A percentile compares a stretch with the other conserved stretches of the same genome.
These are phyloP conservation scores for Allium fistulosum DNA, from an alignment of 106 monocot genomes.

Conservation along the genomic window DNA sequence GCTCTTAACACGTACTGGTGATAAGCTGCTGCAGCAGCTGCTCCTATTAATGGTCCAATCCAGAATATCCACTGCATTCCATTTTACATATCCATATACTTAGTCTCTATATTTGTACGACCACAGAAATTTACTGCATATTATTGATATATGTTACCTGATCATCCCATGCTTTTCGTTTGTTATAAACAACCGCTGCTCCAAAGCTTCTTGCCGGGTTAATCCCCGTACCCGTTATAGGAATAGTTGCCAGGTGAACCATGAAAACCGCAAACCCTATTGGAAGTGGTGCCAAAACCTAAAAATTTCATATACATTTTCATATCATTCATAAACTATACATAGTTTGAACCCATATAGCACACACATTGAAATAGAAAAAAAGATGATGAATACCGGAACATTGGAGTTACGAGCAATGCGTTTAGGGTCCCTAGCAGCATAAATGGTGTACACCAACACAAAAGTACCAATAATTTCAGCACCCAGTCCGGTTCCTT, in stretches of 20 bases:
- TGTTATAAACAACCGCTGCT: constrained; percentile 40
- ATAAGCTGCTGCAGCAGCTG: constrained; percentile 37
- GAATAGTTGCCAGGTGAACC: constrained; percentile 43
- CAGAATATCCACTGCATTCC: constrained; percentile 54
- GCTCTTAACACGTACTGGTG: constrained; percentile 39
- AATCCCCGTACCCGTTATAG: constrained; percentile 34
- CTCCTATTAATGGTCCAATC: constrained; percentile 48
- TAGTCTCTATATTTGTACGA: neutral
- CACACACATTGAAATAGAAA: too few relatives aligned
- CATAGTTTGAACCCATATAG: neutral
- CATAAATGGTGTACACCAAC: constrained; percentile 34
- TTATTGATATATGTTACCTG: constrained; percentile 8
- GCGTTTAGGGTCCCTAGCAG: constrained; percentile 53
- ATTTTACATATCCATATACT: neutral
- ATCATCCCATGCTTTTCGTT: constrained; percentile 40
- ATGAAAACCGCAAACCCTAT: constrained; percentile 43
- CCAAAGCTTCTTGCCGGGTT: constrained; percentile 39
- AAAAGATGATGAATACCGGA: constrained; percentile 13
- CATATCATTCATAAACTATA: too few relatives aligned
- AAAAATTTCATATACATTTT: neutral
- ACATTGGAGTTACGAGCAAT: constrained; percentile 52
- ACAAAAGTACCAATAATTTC: constrained; percentile 44
- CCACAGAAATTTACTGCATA: neutral
- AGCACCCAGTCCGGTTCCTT: constrained; percentile 40
- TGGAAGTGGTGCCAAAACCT: constrained; percentile 40